Evolutionary conservation across 2,329 filamentous ascomycete species (phyloP).

Genomic region (Pseudogymnoascus sp.): DNA sequence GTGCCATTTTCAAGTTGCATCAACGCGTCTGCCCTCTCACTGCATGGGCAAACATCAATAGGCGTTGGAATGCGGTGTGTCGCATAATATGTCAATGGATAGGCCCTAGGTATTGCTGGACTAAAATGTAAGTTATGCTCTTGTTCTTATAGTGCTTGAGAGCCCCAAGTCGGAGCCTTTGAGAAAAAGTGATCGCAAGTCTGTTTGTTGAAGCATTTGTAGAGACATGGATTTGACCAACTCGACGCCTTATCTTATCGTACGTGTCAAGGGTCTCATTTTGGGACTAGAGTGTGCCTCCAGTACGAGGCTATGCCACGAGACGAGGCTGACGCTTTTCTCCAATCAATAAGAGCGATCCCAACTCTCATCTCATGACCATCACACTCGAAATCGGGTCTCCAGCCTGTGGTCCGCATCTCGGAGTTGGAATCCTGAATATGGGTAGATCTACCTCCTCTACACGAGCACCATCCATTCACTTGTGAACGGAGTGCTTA

Average conservation of each 20-base stretch:
- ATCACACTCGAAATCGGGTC: neutral
- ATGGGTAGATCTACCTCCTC: neutral
- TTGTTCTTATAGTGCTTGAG: neutral
- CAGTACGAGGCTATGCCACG: neutral
- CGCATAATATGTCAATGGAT: neutral
- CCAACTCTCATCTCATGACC: constrained; percentile 6
- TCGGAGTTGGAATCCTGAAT: neutral
- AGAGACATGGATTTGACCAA: neutral
- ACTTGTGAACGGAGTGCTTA: neutral
- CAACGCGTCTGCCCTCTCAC: neutral
- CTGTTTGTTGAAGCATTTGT: neutral
- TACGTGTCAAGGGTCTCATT: neutral
- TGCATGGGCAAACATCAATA: neutral
- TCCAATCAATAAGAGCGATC: neutral
- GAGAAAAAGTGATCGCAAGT: neutral
- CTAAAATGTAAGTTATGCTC: neutral
- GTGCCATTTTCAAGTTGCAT: neutral
- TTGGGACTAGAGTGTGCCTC: neutral
- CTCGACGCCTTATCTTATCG: constrained; percentile 1
- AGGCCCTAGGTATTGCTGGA: neutral
- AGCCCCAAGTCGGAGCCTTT: neutral
- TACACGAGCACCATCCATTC: neutral
- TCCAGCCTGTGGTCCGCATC: neutral
- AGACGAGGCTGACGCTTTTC: constrained; percentile 1
- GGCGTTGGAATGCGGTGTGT: neutral